Percentiles rank a stretch among this genome's conserved stretches.
Conservation (phyloP, 805 yeast genomes). For the Candida mattraensis region DNA sequence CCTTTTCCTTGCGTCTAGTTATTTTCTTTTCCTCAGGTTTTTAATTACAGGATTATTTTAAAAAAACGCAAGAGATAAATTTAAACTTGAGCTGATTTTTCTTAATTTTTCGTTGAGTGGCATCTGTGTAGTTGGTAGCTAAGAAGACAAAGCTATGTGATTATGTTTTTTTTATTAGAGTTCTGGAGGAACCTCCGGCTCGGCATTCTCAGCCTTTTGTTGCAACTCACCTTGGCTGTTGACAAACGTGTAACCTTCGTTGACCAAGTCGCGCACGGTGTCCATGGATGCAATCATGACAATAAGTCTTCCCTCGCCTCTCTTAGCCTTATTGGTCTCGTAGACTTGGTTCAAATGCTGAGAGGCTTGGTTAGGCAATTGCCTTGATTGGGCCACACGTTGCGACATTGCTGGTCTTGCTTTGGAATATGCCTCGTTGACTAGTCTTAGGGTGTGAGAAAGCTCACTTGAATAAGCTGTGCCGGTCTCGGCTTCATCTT, state of each 20-base stretch:
- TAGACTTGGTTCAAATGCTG: constrained; percentile 40
- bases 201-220: constrained; percentile 1
- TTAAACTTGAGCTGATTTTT: not conserved
- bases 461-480: constrained; percentile 53
- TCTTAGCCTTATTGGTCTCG: constrained; percentile 39
- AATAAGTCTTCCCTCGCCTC: constrained; percentile 36
- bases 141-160: constrained; percentile 15
- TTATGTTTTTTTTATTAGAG: not conserved
- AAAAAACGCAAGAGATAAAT: too few species aligned
- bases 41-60: not conserved
- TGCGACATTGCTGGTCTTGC: constrained; percentile 36
- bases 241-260: constrained; percentile 21
- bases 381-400: constrained; percentile 27
- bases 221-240: constrained; percentile 5
- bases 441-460: constrained; percentile 47
- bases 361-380: constrained; percentile 37
- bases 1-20: too few species aligned
- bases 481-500: constrained; percentile 25
- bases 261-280: constrained; percentile 27
- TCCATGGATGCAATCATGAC: constrained; percentile 34
- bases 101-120: too few species aligned
- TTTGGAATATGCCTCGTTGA: constrained; percentile 40
- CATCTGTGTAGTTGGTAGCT: constrained; percentile 11
- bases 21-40: too few species aligned
- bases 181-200: constrained; percentile 2